Base-by-base conservation (phyloP, 2,329 filamentous ascomycete genomes). In the Colletotrichum tabaci region DNA sequence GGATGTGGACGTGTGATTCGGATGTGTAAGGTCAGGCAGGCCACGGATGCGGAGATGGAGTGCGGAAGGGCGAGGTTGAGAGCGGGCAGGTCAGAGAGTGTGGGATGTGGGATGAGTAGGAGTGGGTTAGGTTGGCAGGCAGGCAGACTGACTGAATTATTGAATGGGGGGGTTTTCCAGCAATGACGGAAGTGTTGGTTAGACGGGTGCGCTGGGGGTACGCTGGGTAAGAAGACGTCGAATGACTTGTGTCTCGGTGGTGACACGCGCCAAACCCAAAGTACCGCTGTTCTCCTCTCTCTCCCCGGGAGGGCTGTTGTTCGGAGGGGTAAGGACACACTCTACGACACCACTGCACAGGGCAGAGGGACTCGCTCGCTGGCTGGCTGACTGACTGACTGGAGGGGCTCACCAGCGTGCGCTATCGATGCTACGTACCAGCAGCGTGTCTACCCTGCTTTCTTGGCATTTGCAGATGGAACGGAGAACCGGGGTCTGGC, bases 121-220 rank as follows among this genome's bases (percentile, higher is more conserved):
- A n/a, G 56, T 56, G 23, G 42, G 56, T 42, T 40, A 57, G 9
- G 56, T 50, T 35, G 67, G 53, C 38, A 60, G 61, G 44, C 55
- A 61, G 44, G 56, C 26, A 30, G 26, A 30, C 26, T 30, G 26
- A 30, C 26, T 30, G 26, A 30, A 30, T 30, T 30, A 30, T 30
- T 30, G 26, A 30, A 30, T 30, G 26, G 26, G 26, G 26, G 63
- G 26, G 65, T 40, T 30, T 63, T 30, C 30, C 62, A 38, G 52
- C 53, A 21, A 50, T 61, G 60, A 61, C 46, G 30, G 46, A 50
- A 52, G 60, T 26, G 46, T 62, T 52, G 46, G 60, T 62, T 42
- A 38, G 55, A 58, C 35, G n/a, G 40, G 6, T 58, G 60, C 60
- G n/a, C n/a, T 38, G 44, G 44, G 46, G 12, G 26, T 30, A 30